Conservation (phyloP, 148 eudicot genomes). For the Cornus controversa region DNA sequence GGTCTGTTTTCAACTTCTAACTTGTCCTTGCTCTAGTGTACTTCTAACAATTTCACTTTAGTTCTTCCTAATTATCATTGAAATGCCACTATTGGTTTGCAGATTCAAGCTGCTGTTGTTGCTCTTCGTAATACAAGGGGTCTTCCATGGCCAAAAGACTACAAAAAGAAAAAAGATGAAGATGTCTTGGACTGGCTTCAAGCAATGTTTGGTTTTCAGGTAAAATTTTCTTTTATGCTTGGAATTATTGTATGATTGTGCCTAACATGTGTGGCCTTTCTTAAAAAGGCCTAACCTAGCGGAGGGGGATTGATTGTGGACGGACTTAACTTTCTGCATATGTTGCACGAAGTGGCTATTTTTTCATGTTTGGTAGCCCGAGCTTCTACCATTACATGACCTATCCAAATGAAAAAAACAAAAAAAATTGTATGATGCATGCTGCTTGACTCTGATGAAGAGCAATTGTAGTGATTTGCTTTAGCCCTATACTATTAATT, state of each 20-base stretch:
- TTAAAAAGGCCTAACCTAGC: no score
- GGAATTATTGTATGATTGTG: background rate
- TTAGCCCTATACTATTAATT: background rate
- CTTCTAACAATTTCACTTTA: background rate
- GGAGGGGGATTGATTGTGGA: no score
- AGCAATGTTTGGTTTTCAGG: slow-evolving; percentile 98
- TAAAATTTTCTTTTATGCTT: background rate
- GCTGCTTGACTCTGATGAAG: slow-evolving; percentile 2
- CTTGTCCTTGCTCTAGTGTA: background rate
- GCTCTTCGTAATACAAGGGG: slow-evolving; percentile 97
- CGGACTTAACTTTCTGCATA: no score
- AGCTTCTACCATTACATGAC: no score
- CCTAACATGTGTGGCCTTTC: no score
- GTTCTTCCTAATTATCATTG: slow-evolving; percentile 4
- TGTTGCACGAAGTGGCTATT: no score
- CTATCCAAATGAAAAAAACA: no score
- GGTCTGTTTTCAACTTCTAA: slow-evolving; percentile 36
- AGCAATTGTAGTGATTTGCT: background rate
- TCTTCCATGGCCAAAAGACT: slow-evolving; percentile 97
- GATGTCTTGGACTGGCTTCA: slow-evolving; percentile 98
- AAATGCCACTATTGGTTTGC: slow-evolving; percentile 15
- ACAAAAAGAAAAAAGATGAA: slow-evolving; percentile 94
- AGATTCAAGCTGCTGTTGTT: slow-evolving; percentile 93
- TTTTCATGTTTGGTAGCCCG: no score
- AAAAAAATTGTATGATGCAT: background rate